Base-by-base conservation (phyloP, 2,329 filamentous ascomycete genomes). In the Aspergillus tamarii region DNA sequence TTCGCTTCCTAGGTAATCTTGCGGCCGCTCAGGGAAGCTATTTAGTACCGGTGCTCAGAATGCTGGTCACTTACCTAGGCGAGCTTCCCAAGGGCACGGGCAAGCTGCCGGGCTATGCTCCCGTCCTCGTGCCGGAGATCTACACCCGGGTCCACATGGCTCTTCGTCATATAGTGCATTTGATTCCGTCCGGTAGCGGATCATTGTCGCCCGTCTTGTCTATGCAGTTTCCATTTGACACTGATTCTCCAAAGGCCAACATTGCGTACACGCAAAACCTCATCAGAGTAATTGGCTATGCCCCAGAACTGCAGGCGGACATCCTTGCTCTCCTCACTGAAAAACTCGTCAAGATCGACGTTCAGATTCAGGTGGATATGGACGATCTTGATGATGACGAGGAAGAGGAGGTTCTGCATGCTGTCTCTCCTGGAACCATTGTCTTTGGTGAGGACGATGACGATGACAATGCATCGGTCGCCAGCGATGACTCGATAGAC, bases 301-400 rank as follows among this genome's bases (percentile, higher is more conserved):
- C 91, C 1, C 89, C 92, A 0, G 89, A 91, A 64, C 81, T 97
- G 41, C 89, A 90, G 65, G 87, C 90, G 9, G 91, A 96, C 65
- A 88, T 98, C 28, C 85, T 97, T 67, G 89, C 93, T 61, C 82
- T 96, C 14, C 90, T 98, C 55, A 90, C 93, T 48, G 91, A 94
- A 70, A 89, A 92, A 66, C 84, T 98, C 9, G 92, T 98, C 72
- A 95, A 95, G 78, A 92, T 98, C 63, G 95, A 99, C 75, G 93
- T 96, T 1, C 92, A 97, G 75, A 95, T 98, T 77, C 94, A 97
- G 78, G 87, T 94, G 57, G 94, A 98, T 72, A 83, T 98, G 72
- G 93, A 98, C 66, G 94, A 98, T 70, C 82, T 97, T 65, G 94
- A 97, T 66, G 94, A 98, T 67, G 92, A 96, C 61, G 84, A 93